These are phyloP conservation scores for Aspergillus fructus DNA, from an alignment of 2,329 filamentous ascomycete species.

Conservation along the genomic window DNA sequence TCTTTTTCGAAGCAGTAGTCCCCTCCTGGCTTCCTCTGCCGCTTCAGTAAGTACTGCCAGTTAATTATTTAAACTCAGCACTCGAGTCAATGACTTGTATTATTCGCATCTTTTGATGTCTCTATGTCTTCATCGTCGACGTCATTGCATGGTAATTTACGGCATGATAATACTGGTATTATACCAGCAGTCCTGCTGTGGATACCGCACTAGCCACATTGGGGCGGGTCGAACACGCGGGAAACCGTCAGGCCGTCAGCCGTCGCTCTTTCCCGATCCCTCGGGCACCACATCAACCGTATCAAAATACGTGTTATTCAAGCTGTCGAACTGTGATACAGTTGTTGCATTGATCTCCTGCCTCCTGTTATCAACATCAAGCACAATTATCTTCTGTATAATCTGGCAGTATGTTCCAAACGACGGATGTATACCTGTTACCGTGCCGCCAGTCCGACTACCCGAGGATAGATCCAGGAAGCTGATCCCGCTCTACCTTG, in stretches of 20 bases:
- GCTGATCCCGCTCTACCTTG: neutral
- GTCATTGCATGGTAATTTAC: neutral
- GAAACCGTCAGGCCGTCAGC: neutral
- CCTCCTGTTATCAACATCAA: too few relatives aligned
- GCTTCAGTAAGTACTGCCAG: too few relatives aligned
- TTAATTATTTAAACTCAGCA: too few relatives aligned
- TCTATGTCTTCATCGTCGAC: neutral
- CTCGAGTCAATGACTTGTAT: neutral
- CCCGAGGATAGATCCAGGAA: conserved; percentile 8
- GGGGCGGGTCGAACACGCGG: neutral
- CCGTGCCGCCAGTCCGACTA: conserved; percentile 9
- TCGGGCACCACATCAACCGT: neutral
- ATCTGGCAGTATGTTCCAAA: neutral
- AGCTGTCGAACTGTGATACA: too few relatives aligned
- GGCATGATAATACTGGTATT: neutral
- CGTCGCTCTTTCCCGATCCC: conserved; percentile 3
- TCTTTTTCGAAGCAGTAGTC: neutral
- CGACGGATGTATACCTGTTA: neutral
- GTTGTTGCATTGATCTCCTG: too few relatives aligned
- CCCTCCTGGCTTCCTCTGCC: too few relatives aligned
- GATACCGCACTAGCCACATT: conserved; percentile 2
- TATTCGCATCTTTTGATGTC: neutral
- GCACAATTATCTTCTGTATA: neutral
- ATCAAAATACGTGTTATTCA: too few relatives aligned
- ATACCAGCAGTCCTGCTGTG: neutral